Base-by-base conservation (phyloP, 805 yeast species). In the Cyberlindnera suaveolens region DNA sequence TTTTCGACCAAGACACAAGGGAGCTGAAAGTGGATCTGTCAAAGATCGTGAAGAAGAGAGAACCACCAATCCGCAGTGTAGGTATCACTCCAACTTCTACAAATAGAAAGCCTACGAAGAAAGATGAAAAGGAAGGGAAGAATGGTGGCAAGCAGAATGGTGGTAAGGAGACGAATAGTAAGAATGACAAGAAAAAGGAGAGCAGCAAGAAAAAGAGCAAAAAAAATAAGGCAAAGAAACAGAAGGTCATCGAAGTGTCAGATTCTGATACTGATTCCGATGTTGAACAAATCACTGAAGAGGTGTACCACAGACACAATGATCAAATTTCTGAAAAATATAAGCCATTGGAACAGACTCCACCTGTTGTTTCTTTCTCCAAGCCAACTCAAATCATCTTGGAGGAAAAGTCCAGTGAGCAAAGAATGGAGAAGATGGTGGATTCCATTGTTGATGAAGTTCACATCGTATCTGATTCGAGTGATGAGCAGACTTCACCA, bases 1-100 rank as follows among this genome's bases (percentile, higher is more conserved):
- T 34, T 9, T 66, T 56, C 40, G 59, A 62, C 46, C 39, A 43
- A 5, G 35, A 30, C 0, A 33, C 19, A 1, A 49, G 39, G 14
- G 8, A 19, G 17, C 57, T 59, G 44, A 46, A 46, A n/a, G 34
- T 54, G 5, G 48, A 44, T 4, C 36, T 47, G 40, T 43, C 45
- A 2, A 41, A 39, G 38, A 42, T 39, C 2, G 36, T 43, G 23
- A 47, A 37, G 44, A 47, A 38, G 31, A 36, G 16, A 17, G 38
- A n/a, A 11, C 29, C 34, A 14, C 20, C 31, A 15, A 7, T 16
- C 8, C 15, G 18, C 8, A 20, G 26, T 31, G 36, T 38, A 6
- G 35, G 30, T 5, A 19, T 20, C 30, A 38, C 19, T 13, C 30
- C 40, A 14, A 8, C 34, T 4, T n/a, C 35, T 10, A 38, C 27